Evolutionary conservation across 768 basidiomycete genomes (phyloP).

Genomic region (Tricholoma saponaceum): DNA sequence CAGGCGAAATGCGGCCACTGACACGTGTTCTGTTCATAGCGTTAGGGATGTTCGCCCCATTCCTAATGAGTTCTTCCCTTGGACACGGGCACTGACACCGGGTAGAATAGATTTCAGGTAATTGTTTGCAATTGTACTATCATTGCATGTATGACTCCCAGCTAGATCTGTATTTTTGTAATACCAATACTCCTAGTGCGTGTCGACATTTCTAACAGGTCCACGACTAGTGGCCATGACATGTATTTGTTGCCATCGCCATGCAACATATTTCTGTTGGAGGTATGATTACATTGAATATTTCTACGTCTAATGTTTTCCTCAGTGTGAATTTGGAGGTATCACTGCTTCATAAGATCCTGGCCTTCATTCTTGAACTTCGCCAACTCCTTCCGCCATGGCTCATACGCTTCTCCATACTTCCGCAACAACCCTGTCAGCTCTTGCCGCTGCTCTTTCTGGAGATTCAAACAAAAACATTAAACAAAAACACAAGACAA

Average conservation of each 20-base stretch:
- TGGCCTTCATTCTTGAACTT: constrained; percentile 73
- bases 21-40: constrained; percentile 51
- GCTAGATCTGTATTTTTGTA: neutral
- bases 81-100: constrained; percentile 54
- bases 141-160: neutral
- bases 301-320: neutral
- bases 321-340: neutral
- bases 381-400: constrained; percentile 76
- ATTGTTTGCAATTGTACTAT: neutral
- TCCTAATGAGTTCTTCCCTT: constrained; percentile 52
- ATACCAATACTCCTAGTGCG: neutral
- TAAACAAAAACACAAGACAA: neutral
- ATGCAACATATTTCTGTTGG: neutral
- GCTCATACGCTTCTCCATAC: constrained; percentile 84
- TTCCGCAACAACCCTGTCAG: constrained; percentile 70
- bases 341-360: constrained; percentile 36
- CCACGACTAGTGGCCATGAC: neutral
- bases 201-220: neutral
- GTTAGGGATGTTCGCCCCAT: constrained; percentile 69
- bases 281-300: neutral
- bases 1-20: constrained; percentile 40
- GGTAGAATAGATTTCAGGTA: neutral
- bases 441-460: constrained; percentile 86
- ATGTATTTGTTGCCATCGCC: neutral
- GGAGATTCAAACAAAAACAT: constrained; percentile 1